Evolutionary conservation across 352 stramenopile species (phyloP).

Genomic region (Stramenopiles sp.): DNA sequence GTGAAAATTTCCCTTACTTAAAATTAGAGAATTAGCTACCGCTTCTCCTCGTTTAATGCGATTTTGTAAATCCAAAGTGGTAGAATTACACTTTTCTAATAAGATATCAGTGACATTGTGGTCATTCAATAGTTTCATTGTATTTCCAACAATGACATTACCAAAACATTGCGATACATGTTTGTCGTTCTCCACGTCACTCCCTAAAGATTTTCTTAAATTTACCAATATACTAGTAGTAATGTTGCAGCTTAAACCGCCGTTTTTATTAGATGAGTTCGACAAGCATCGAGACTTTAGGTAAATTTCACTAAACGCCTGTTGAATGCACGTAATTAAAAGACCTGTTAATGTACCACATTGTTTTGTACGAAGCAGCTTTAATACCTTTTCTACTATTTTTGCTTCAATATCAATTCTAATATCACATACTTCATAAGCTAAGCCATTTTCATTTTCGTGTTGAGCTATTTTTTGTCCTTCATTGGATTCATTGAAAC

Average conservation of each 20-base stretch:
- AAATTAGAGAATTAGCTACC: constrained; percentile 3
- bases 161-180: constrained; percentile 10
- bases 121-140: constrained; percentile 8
- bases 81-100: constrained; percentile 8
- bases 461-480: not conserved
- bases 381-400: not conserved
- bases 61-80: constrained; percentile 4
- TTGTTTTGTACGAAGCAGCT: constrained; percentile 6
- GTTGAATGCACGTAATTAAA: constrained; percentile 8
- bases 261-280: not conserved
- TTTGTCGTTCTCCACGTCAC: constrained; percentile 1
- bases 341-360: constrained; percentile 7
- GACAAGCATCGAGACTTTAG: not conserved
- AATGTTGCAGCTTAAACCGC: not conserved
- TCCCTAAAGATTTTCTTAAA: constrained; percentile 3
- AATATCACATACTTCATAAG: constrained; percentile 9
- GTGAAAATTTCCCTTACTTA: constrained; percentile 8
- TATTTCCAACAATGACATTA: constrained; percentile 10
- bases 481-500: constrained; percentile 6
- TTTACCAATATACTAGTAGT: constrained; percentile 7
- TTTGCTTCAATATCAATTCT: constrained; percentile 8
- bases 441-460: constrained; percentile 1
- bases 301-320: constrained; percentile 4
- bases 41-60: constrained; percentile 6
- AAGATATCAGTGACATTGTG: not conserved